Conservation (phyloP, 2,329 filamentous ascomycete species). For the Zalaria obscura region DNA sequence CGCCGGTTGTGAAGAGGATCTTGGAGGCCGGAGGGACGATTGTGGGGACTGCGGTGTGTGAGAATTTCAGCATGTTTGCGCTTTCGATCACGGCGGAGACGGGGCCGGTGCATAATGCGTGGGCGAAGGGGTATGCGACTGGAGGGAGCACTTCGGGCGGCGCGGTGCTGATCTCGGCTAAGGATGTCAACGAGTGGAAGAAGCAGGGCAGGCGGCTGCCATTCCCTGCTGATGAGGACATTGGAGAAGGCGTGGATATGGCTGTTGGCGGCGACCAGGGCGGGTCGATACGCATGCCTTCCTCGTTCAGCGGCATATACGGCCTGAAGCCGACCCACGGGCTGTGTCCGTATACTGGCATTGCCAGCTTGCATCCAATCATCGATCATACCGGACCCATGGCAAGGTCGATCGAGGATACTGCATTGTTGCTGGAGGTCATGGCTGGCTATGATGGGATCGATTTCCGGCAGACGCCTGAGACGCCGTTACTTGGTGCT, state of each 20-base stretch:
- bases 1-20: slow-evolving; percentile 28
- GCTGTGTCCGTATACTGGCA: slow-evolving; percentile 31
- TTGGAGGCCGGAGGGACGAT: slow-evolving; percentile 29
- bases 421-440: slow-evolving; percentile 23
- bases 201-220: slow-evolving; percentile 7
- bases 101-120: slow-evolving; percentile 29
- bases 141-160: slow-evolving; percentile 22
- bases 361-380: slow-evolving; percentile 24
- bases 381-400: slow-evolving; percentile 34
- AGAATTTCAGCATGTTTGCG: slow-evolving; percentile 31
- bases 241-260: slow-evolving; percentile 21
- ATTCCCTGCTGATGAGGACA: slow-evolving; percentile 6
- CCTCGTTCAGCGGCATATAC: slow-evolving; percentile 12
- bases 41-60: slow-evolving; percentile 31
- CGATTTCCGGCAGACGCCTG: slow-evolving; percentile 27
- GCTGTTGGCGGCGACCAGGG: slow-evolving; percentile 20
- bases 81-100: slow-evolving; percentile 29
- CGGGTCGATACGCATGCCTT: slow-evolving; percentile 12
- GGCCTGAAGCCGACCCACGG: slow-evolving; percentile 28
- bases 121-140: slow-evolving; percentile 19
- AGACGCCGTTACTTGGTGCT: slow-evolving; percentile 20
- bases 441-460: slow-evolving; percentile 32
- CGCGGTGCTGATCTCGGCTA: slow-evolving; percentile 17
- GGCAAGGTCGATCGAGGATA: slow-evolving; percentile 25
- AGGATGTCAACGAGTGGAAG: slow-evolving; percentile 12